Evolutionary conservation across 352 stramenopile species (phyloP).

Genomic region (Phytopythium oedochilum): DNA sequence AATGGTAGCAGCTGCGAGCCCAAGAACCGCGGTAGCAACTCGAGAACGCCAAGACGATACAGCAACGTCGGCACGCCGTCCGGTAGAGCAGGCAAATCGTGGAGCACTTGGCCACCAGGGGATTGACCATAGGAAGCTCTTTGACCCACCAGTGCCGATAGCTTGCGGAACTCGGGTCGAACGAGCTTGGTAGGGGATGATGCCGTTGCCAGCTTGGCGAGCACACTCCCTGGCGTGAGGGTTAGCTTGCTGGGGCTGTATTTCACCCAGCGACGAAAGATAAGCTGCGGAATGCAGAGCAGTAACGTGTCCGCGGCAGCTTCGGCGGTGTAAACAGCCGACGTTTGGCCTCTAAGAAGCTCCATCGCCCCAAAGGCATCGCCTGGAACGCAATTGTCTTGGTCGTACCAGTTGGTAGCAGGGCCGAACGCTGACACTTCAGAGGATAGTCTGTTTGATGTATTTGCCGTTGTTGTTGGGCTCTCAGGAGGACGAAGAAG

Average conservation of each 20-base stretch:
- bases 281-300: constrained; percentile 22
- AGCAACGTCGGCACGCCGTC: constrained; percentile 32
- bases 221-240: constrained; percentile 32
- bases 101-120: background rate
- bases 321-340: constrained; percentile 10
- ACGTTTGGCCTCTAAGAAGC: constrained; percentile 9
- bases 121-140: background rate
- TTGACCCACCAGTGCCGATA: background rate
- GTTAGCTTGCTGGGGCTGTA: constrained; percentile 25
- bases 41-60: constrained; percentile 33
- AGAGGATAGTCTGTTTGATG: background rate
- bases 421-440: too few species aligned
- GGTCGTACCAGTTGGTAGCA: background rate
- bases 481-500: background rate
- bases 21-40: constrained; percentile 31
- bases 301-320: constrained; percentile 31
- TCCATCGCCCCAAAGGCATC: constrained; percentile 32
- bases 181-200: constrained; percentile 2
- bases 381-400: constrained; percentile 21
- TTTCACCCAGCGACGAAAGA: constrained; percentile 43
- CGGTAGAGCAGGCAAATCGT: background rate
- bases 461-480: background rate
- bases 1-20: constrained; percentile 31
- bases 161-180: background rate
- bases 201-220: constrained; percentile 23